Evolutionary conservation across 495 filamentous ascomycete genomes (phyloP).

Genomic region (Hypoxylon fragiforme): DNA sequence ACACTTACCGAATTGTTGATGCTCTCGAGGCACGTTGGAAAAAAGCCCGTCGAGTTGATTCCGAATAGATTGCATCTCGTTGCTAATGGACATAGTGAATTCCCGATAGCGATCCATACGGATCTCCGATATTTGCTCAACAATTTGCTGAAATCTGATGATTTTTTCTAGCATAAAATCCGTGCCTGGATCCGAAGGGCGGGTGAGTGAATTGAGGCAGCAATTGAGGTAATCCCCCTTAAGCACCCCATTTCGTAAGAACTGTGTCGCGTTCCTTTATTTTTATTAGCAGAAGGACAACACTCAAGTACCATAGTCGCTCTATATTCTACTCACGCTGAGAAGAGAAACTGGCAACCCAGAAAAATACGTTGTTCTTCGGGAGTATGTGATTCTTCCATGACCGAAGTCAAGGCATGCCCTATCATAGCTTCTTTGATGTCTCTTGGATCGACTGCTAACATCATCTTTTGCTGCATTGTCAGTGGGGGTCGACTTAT

Average conservation of each 20-base stretch:
- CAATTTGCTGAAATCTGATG: conserved; percentile 35
- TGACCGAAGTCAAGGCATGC: conserved; percentile 9
- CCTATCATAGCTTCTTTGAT: conserved; percentile 16
- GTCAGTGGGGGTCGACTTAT: conserved; percentile 29
- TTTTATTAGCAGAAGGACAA: conserved; percentile 1
- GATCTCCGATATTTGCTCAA: conserved; percentile 32
- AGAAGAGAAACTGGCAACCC: conserved; percentile 40
- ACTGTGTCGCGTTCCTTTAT: conserved; percentile 39
- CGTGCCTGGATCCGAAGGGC: conserved; percentile 25
- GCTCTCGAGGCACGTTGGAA: conserved; percentile 24
- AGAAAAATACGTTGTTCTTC: conserved; percentile 40
- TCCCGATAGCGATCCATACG: not conserved
- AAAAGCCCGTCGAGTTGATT: conserved; percentile 31
- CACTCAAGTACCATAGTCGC: not conserved
- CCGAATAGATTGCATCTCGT: conserved; percentile 28
- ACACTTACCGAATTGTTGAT: conserved; percentile 32
- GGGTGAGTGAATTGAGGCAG: conserved; percentile 31
- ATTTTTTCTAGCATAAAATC: conserved; percentile 39
- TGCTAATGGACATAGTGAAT: conserved; percentile 22
- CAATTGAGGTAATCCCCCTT: conserved; percentile 28
- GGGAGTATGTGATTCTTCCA: conserved; percentile 28
- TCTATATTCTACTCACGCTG: conserved; percentile 27
- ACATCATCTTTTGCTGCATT: conserved; percentile 25
- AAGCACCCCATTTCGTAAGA: conserved; percentile 31
- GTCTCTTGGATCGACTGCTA: conserved; percentile 19